Conservation (phyloP, 345 rosid genomes). For the Syzygium aqueum region DNA sequence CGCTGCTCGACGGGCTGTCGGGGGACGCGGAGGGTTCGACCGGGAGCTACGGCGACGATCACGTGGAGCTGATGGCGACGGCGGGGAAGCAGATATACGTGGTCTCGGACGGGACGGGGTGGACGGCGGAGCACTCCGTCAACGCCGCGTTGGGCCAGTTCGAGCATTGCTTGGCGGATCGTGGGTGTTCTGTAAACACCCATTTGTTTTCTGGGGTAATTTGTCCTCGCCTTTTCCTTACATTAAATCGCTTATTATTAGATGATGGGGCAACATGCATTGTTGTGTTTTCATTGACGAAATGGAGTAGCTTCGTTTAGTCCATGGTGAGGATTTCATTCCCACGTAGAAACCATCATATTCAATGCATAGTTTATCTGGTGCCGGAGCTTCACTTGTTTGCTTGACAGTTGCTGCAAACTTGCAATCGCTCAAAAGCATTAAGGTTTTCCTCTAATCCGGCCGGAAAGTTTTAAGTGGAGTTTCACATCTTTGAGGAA, state of each 20-base stretch:
- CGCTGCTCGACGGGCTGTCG: conserved; percentile 1
- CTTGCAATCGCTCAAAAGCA: neutral
- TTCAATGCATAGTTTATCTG: neutral
- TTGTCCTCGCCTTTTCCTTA: neutral
- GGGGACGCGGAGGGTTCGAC: neutral
- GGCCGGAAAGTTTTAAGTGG: neutral
- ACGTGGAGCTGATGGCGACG: conserved; percentile 5
- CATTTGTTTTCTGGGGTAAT: conserved; percentile 92
- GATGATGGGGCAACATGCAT: neutral
- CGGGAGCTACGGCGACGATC: conserved; percentile 13
- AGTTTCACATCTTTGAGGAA: neutral
- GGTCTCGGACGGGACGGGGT: conserved; percentile 94
- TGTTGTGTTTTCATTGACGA: neutral
- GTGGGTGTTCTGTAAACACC: conserved; percentile 80
- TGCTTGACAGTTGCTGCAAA: neutral
- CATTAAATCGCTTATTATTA: neutral
- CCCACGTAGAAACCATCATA: neutral
- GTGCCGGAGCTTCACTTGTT: neutral
- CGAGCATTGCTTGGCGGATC: conserved; percentile 81
- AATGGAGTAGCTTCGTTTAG: neutral
- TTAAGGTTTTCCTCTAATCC: neutral
- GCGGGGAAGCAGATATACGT: conserved; percentile 63
- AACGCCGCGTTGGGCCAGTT: conserved; percentile 89
- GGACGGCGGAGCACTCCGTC: conserved; percentile 91
- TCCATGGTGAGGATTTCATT: neutral